Base-by-base conservation (phyloP, 2,329 filamentous ascomycete species). In the Tolypocladium tundrense region DNA sequence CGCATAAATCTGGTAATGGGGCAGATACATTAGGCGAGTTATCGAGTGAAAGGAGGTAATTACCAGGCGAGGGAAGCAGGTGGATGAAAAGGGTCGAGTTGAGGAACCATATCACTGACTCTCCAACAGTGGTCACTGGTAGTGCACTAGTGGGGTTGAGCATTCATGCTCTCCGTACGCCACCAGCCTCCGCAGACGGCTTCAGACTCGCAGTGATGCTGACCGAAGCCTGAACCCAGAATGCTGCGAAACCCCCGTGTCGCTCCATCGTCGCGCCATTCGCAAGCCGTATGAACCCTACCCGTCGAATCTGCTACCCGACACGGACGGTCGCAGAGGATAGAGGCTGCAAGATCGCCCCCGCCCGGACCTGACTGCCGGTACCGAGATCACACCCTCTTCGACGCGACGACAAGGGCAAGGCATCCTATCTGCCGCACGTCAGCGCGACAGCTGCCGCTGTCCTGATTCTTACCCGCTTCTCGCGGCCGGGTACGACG, bases 401-500 rank as follows among this genome's bases (percentile, higher is more conserved):
- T 6, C 4, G 27, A 16, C 10, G 14, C 45, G 27, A 50, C 24
- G 14, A 50, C 45, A 16, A 16, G 27, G 24, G 16, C 45, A 27
- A 50, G 27, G 27, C 8, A 10, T 33, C 45, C 14, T n/a, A 14
- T 11, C 13, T 50, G 45, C 45, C n/a, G 16, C 24, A 24, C 27
- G 45, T 33, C 16, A 27, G 14, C 45, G 45, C 16, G 31, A 50
- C 7, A 55, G 63, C 57, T 61, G 60, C 40, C 58, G 50, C 37
- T 57, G 55, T 43, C 39, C 63, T 64, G 66, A 8, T 33, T 9
- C 24, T 24, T 27, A 14, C 21, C 42, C 11, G 21, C 21, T 9
- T 19, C 4, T 16, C 5, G 5, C 45, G 9, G 7, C 27, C 27
- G 16, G 45, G 45, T 11, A 33, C 45, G 45, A 33, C 45, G 16